A percentile compares a stretch with the other conserved stretches of the same genome.
These are phyloP conservation scores for Elongisporangium undulatum DNA, from an alignment of 352 stramenopile genomes.

Conservation along the genomic window DNA sequence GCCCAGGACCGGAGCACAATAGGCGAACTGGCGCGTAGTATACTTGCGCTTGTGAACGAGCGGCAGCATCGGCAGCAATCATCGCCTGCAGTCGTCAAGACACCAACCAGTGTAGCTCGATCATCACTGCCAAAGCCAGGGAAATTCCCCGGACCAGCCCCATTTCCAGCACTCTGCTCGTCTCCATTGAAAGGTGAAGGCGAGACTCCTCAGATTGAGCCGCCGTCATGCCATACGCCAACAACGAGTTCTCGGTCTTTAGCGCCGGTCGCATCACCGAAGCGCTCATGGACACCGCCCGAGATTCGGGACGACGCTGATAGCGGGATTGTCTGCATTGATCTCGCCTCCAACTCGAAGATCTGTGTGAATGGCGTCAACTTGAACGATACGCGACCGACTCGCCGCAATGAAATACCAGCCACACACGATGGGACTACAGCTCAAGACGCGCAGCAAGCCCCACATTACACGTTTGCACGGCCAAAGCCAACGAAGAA, in stretches of 20 bases:
- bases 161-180: neutral
- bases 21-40: conserved; percentile 56
- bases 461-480: conserved; percentile 43
- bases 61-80: conserved; percentile 16
- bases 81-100: conserved; percentile 6
- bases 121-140: neutral
- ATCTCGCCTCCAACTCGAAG: neutral
- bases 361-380: neutral
- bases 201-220: neutral
- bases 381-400: neutral
- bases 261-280: neutral
- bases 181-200: neutral
- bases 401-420: neutral
- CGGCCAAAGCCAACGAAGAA: conserved; percentile 28
- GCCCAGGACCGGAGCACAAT: conserved; percentile 43
- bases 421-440: neutral
- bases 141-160: neutral
- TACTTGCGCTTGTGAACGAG: conserved; percentile 48
- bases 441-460: conserved; percentile 5
- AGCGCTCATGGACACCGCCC: neutral
- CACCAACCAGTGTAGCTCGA: conserved; percentile 3
- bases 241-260: neutral
- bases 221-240: neutral
- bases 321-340: neutral
- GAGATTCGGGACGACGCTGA: neutral